phyloP scores from a whole-genome alignment of 75 land plant genomes.

The Selaginella tamariscina region DNA sequence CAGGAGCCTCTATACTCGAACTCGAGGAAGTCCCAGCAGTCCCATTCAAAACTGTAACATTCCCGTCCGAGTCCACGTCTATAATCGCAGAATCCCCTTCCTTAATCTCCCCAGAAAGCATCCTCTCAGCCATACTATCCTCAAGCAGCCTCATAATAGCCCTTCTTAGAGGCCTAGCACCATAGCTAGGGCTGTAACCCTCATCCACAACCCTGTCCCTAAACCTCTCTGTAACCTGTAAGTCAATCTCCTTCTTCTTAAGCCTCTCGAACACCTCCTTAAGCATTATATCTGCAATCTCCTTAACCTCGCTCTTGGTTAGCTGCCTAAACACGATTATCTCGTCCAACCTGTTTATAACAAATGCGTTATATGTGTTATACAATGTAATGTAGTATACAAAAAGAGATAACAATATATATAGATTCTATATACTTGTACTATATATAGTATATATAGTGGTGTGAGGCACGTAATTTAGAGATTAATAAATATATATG shows the following conservation, averaged over 20 bases:
- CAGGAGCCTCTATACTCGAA: slow-evolving; percentile 21
- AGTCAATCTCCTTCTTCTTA: slow-evolving; percentile 51
- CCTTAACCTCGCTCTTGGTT: slow-evolving; percentile 71
- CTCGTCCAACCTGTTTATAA: slow-evolving; percentile 71
- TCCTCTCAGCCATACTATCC: slow-evolving; percentile 87
- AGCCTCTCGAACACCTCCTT: slow-evolving; percentile 71
- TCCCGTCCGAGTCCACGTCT: slow-evolving; percentile 77
- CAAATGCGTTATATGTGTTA: too few relatives aligned
- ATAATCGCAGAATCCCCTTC: slow-evolving; percentile 91
- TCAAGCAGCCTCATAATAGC: slow-evolving; percentile 87
- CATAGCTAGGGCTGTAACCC: slow-evolving; percentile 85
- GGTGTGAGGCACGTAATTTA: too few relatives aligned
- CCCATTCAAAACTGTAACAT: slow-evolving; percentile 73
- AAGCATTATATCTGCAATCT: slow-evolving; percentile 80
- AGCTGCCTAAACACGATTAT: slow-evolving; percentile 83
- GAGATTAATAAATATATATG: too few relatives aligned
- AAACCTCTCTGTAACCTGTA: slow-evolving; percentile 81
- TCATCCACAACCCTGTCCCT: slow-evolving; percentile 74
- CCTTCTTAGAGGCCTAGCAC: slow-evolving; percentile 76
- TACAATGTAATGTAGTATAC: too few relatives aligned
- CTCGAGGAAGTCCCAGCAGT: slow-evolving; percentile 40
- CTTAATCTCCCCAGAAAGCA: slow-evolving; percentile 82
- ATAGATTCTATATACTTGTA: too few relatives aligned
- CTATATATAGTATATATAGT: too few relatives aligned
- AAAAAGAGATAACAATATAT: too few relatives aligned